Conservation (phyloP, 345 rosid species). For the Melaleuca alternifolia region DNA sequence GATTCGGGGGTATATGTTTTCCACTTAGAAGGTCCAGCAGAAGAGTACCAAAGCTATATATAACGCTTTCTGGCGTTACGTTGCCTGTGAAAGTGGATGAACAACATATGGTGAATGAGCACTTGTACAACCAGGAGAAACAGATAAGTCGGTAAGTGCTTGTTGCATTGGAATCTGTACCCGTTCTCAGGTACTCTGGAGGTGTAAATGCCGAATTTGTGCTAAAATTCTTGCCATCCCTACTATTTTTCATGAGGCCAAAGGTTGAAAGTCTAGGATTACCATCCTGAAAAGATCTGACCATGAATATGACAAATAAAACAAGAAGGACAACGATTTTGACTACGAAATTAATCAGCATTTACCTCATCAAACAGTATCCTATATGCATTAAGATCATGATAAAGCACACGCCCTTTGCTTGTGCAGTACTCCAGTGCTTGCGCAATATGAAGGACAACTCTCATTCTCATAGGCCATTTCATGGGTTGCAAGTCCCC, state of each 20-base stretch:
- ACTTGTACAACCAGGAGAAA: background rate
- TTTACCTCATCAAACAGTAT: conserved; percentile 80
- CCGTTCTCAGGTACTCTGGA: conserved; percentile 92
- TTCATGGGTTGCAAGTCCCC: conserved; percentile 96
- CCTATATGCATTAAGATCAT: conserved; percentile 91
- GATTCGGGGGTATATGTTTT: conserved; percentile 93
- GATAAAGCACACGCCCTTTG: conserved; percentile 89
- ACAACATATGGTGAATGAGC: background rate
- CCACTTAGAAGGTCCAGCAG: conserved; percentile 96
- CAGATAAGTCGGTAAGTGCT: background rate
- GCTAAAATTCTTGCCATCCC: conserved; percentile 94
- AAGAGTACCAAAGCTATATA: conserved; percentile 94
- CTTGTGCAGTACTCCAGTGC: conserved; percentile 83
- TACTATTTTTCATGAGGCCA: conserved; percentile 93
- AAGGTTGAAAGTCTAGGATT: conserved; percentile 89
- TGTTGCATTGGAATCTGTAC: conserved; percentile 13
- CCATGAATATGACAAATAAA: background rate
- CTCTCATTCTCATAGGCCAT: conserved; percentile 95
- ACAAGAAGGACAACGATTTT: background rate
- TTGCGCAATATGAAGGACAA: conserved; percentile 84
- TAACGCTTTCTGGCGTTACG: conserved; percentile 89
- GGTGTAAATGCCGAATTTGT: conserved; percentile 95
- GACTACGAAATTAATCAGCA: background rate
- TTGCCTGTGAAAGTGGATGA: conserved; percentile 39
- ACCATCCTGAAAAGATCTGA: conserved; percentile 46